These are phyloP conservation scores for Abrus precatorius DNA, from an alignment of 306 rosid species.

Conservation along the genomic window DNA sequence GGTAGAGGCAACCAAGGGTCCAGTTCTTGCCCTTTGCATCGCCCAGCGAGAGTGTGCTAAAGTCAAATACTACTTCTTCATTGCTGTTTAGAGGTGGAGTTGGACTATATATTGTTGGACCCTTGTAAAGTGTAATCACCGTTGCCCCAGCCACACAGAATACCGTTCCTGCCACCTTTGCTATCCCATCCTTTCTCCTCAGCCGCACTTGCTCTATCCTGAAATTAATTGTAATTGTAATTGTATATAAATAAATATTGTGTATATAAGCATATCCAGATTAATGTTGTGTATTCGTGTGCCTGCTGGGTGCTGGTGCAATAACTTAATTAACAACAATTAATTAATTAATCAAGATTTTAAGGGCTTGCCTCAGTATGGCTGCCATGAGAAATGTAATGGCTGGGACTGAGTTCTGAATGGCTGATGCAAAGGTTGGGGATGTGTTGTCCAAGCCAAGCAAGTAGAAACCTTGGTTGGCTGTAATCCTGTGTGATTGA, in stretches of 20 bases:
- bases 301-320: neutral
- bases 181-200: slow-evolving; percentile 84
- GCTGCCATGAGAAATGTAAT: slow-evolving; percentile 98
- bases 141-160: slow-evolving; percentile 94
- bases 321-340: neutral
- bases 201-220: slow-evolving; percentile 84
- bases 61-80: neutral
- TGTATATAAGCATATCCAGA: neutral
- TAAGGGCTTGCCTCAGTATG: slow-evolving; percentile 65
- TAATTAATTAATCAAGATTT: too few relatives aligned
- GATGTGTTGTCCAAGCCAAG: slow-evolving; percentile 96
- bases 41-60: slow-evolving; percentile 61
- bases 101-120: slow-evolving; percentile 92
- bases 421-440: slow-evolving; percentile 96
- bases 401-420: slow-evolving; percentile 98
- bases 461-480: slow-evolving; percentile 98
- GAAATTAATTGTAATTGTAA: slow-evolving; percentile 6
- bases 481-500: slow-evolving; percentile 72
- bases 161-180: slow-evolving; percentile 79
- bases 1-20: slow-evolving; percentile 90
- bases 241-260: too few relatives aligned
- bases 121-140: slow-evolving; percentile 92
- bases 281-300: neutral
- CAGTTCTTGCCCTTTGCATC: slow-evolving; percentile 88
- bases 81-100: slow-evolving; percentile 49